Percentiles rank a stretch among this genome's conserved stretches.
Conservation (phyloP, 2,329 filamentous ascomycete species). For the Boeremia exigua region DNA sequence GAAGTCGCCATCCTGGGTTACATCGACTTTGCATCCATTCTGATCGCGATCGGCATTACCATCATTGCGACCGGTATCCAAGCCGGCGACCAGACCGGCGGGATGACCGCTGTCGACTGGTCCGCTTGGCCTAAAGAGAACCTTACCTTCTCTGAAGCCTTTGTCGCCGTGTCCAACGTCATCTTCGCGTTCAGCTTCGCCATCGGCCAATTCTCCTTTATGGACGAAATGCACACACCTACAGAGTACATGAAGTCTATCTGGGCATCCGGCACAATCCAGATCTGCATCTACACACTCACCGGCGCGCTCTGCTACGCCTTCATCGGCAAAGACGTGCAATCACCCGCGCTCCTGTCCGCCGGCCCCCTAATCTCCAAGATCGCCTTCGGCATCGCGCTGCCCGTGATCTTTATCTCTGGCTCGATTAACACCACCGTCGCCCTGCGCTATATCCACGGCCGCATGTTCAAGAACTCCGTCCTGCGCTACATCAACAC, state of each 20-base stretch:
- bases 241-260: slow-evolving; percentile 21
- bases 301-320: slow-evolving; percentile 22
- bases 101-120: slow-evolving; percentile 21
- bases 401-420: slow-evolving; percentile 23
- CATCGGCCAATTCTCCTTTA: slow-evolving; percentile 21
- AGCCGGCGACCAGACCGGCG: slow-evolving; percentile 9
- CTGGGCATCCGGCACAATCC: slow-evolving; percentile 19
- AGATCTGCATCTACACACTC: slow-evolving; percentile 22
- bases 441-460: slow-evolving; percentile 23
- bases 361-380: slow-evolving; percentile 17
- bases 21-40: slow-evolving; percentile 22
- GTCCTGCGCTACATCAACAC: slow-evolving; percentile 22
- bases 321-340: slow-evolving; percentile 17
- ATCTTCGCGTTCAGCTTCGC: slow-evolving; percentile 24
- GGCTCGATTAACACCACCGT: slow-evolving; percentile 23
- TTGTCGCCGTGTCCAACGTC: slow-evolving; percentile 21
- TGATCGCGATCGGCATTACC: slow-evolving; percentile 22
- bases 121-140: slow-evolving; percentile 21
- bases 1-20: slow-evolving; percentile 22
- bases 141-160: slow-evolving; percentile 19
- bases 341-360: slow-evolving; percentile 15
- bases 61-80: slow-evolving; percentile 21
- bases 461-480: slow-evolving; percentile 23
- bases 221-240: slow-evolving; percentile 23
- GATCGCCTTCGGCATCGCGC: slow-evolving; percentile 17